Evolutionary conservation across 2,329 filamentous ascomycete species (phyloP).

Genomic region (Pseudogymnoascus sp.): DNA sequence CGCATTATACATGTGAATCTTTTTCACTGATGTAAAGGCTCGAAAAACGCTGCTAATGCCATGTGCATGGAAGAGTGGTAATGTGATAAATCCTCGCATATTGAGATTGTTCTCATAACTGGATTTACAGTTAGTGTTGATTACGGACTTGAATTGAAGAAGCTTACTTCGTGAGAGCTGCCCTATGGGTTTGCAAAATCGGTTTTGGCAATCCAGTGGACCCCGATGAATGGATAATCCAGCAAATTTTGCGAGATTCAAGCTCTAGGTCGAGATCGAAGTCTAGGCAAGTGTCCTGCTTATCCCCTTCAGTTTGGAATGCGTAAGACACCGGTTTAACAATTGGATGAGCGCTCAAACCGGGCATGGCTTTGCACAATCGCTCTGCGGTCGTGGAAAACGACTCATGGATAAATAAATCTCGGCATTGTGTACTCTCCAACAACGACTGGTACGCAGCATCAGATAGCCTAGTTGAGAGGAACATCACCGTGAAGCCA

Average conservation of each 20-base stretch:
- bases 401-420: conserved; percentile 18
- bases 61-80: conserved; percentile 52
- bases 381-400: conserved; percentile 21
- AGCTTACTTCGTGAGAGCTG: conserved; percentile 27
- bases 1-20: conserved; percentile 46
- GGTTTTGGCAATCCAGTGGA: conserved; percentile 54
- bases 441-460: conserved; percentile 42
- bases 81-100: conserved; percentile 42
- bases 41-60: conserved; percentile 47
- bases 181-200: conserved; percentile 40
- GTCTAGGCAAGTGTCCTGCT: conserved; percentile 42
- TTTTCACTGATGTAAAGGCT: conserved; percentile 41
- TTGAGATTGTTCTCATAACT: conserved; percentile 19
- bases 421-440: conserved; percentile 29
- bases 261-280: conserved; percentile 29
- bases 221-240: conserved; percentile 32
- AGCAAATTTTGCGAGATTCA: conserved; percentile 18
- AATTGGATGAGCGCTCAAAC: conserved; percentile 25
- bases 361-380: conserved; percentile 18
- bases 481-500: conserved; percentile 43
- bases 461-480: conserved; percentile 44
- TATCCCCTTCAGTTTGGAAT: conserved; percentile 41
- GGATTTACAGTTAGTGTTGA: conserved; percentile 8
- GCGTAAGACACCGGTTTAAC: conserved; percentile 43
- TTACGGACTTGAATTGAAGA: conserved; percentile 25